These are phyloP conservation scores for Cubamyces sp. DNA, from an alignment of 768 basidiomycete genomes.

Conservation along the genomic window DNA sequence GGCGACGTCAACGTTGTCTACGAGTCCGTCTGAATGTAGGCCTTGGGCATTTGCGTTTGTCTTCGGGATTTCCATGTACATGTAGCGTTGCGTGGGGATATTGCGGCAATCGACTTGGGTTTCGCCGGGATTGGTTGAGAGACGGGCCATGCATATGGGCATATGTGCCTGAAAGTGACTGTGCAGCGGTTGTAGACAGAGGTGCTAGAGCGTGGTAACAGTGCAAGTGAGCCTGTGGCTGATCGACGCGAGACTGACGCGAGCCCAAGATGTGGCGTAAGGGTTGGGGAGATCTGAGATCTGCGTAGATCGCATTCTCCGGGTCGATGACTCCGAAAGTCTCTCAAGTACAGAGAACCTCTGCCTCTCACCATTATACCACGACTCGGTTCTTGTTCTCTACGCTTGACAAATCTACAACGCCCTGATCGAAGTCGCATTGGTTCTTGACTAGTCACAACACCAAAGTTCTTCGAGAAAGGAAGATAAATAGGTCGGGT, in stretches of 20 bases:
- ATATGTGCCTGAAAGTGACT: no score
- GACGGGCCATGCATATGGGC: no score
- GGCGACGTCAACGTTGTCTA: slow-evolving; percentile 31
- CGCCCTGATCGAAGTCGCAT: no score
- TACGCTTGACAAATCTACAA: no score
- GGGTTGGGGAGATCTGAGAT: neutral
- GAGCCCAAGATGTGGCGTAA: neutral
- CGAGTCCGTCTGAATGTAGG: neutral
- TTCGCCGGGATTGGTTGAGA: neutral
- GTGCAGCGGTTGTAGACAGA: no score
- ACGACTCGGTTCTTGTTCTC: neutral
- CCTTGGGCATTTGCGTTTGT: neutral
- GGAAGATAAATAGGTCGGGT: neutral
- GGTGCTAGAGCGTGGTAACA: no score
- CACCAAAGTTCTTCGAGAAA: neutral
- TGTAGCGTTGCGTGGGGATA: neutral
- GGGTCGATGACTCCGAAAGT: slow-evolving; percentile 4
- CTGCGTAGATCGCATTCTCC: slow-evolving; percentile 1
- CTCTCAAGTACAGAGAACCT: neutral
- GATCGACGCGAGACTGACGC: neutral
- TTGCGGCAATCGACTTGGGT: neutral
- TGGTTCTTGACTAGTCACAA: neutral
- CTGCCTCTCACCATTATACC: neutral
- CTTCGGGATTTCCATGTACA: neutral
- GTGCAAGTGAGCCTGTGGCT: no score